Evolutionary conservation across 345 rosid species (phyloP).

Genomic region (Carallia brachiata): DNA sequence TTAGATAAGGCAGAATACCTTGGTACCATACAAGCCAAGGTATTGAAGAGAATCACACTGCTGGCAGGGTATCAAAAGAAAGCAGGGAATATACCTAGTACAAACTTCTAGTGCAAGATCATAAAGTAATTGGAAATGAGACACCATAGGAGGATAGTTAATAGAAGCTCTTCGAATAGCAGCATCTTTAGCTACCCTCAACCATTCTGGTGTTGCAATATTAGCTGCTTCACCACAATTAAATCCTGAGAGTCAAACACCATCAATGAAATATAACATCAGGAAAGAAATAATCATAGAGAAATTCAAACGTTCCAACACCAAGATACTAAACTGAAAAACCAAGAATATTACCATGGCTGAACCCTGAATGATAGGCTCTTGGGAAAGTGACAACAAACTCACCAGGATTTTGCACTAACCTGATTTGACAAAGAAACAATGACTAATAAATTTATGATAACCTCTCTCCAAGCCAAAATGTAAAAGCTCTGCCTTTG

Average conservation of each 20-base stretch:
- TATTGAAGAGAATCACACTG: conserved; percentile 2
- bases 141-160: conserved; percentile 97
- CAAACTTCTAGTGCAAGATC: conserved; percentile 79
- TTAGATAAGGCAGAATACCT: neutral
- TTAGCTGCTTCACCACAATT: conserved; percentile 90
- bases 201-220: conserved; percentile 90
- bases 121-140: conserved; percentile 97
- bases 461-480: no score
- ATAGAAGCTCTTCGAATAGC: conserved; percentile 97
- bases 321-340: conserved; percentile 2
- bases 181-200: conserved; percentile 79
- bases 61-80: conserved; percentile 5
- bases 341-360: conserved; percentile 69
- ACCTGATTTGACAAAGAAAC: conserved; percentile 36
- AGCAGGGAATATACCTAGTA: conserved; percentile 56
- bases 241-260: conserved; percentile 52
- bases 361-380: conserved; percentile 98
- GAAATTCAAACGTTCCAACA: conserved; percentile 3
- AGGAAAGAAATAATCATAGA: conserved; percentile 3
- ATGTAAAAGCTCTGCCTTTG: no score
- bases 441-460: neutral
- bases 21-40: neutral
- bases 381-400: conserved; percentile 97
- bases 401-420: conserved; percentile 86
- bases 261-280: neutral